phyloP scores from a whole-genome alignment of 768 basidiomycete species.

The Candolleomyces eurysporus region DNA sequence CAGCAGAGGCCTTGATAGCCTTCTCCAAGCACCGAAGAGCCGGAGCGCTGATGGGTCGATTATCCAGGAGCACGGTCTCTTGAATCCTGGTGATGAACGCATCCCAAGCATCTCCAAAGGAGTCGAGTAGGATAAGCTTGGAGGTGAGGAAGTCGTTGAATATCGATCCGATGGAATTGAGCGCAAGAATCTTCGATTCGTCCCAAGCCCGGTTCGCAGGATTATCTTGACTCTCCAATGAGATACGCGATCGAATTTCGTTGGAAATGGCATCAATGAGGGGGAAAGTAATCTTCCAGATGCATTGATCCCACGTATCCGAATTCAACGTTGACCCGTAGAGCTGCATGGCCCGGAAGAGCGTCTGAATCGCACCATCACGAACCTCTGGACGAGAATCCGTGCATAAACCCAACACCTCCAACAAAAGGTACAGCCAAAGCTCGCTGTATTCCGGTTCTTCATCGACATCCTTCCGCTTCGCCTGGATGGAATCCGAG shows the following conservation, averaged over 20 bases:
- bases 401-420: constrained; percentile 78
- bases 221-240: constrained; percentile 3
- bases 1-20: constrained; percentile 59
- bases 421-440: constrained; percentile 91
- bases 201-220: constrained; percentile 55
- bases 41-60: constrained; percentile 72
- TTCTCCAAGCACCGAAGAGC: constrained; percentile 83
- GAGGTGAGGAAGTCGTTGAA: constrained; percentile 75
- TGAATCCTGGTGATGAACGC: constrained; percentile 73
- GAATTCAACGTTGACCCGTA: constrained; percentile 84
- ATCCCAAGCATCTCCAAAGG: constrained; percentile 72
- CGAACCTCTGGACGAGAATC: constrained; percentile 87
- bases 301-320: constrained; percentile 85
- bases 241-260: constrained; percentile 42
- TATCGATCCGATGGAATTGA: constrained; percentile 81
- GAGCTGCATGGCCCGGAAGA: constrained; percentile 91
- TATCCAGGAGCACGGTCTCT: constrained; percentile 66
- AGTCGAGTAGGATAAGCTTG: constrained; percentile 70
- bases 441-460: constrained; percentile 77
- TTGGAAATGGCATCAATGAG: constrained; percentile 68
- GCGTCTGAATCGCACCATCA: constrained; percentile 90
- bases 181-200: constrained; percentile 82
- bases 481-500: constrained; percentile 90
- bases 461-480: constrained; percentile 60
- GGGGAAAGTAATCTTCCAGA: constrained; percentile 91